Evolutionary conservation across 2,329 filamentous ascomycete genomes (phyloP).

Genomic region (Venturia carpophila): DNA sequence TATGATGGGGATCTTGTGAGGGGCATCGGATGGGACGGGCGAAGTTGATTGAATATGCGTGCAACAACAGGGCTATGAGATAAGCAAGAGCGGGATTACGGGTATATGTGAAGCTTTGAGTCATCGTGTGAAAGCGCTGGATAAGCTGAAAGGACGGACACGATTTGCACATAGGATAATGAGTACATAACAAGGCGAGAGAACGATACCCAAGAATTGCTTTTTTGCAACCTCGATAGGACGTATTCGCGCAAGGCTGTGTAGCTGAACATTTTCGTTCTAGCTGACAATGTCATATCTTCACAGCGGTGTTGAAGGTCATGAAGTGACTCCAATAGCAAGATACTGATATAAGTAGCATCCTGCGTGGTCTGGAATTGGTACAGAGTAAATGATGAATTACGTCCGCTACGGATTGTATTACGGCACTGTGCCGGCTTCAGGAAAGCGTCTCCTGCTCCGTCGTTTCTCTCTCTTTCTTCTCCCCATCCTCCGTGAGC

Average conservation of each 20-base stretch:
- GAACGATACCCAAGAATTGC: conserved; percentile 5
- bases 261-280: background rate
- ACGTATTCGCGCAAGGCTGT: background rate
- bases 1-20: conserved; percentile 16
- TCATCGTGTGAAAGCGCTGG: background rate
- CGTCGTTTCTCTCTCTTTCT: background rate
- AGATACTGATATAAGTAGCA: background rate
- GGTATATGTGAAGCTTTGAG: background rate
- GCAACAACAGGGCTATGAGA: background rate
- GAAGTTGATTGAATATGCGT: background rate
- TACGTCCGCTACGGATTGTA: background rate
- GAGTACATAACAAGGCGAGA: conserved; percentile 1
- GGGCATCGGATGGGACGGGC: conserved; percentile 2
- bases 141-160: background rate
- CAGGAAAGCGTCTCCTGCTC: background rate
- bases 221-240: background rate
- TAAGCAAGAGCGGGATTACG: background rate
- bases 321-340: background rate
- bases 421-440: background rate
- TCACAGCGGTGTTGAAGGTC: background rate
- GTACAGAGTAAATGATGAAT: no score
- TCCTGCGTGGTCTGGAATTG: no score
- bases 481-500: background rate
- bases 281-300: no score
- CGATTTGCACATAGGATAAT: background rate